A percentile compares a stretch with the other conserved stretches of the same genome.
Evolutionary conservation across 257 asterid genomes (phyloP).

Genomic region (Perilla frutescens): DNA sequence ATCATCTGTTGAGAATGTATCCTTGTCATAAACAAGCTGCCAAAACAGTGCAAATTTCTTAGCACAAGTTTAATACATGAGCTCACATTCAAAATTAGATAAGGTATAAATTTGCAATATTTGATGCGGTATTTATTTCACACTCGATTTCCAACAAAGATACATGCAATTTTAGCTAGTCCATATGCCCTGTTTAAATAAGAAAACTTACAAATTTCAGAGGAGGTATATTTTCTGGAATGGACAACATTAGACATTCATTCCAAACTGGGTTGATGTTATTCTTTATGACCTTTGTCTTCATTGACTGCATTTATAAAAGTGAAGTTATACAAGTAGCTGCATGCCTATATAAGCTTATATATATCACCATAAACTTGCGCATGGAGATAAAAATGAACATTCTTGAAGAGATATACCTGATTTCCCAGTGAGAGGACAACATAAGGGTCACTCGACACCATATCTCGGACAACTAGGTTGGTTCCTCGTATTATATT

Average conservation of each 20-base stretch:
- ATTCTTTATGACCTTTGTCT: slow-evolving; percentile 84
- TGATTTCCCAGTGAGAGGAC: slow-evolving; percentile 89
- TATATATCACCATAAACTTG: neutral
- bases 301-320: slow-evolving; percentile 67
- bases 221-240: slow-evolving; percentile 83
- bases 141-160: too few relatives aligned
- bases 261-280: slow-evolving; percentile 96
- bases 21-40: slow-evolving; percentile 89
- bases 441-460: slow-evolving; percentile 91
- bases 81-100: too few relatives aligned
- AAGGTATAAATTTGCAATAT: too few relatives aligned
- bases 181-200: neutral
- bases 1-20: slow-evolving; percentile 84
- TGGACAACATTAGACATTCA: slow-evolving; percentile 88
- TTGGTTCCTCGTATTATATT: slow-evolving; percentile 88
- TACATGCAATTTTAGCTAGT: too few relatives aligned
- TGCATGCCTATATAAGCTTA: neutral
- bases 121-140: too few relatives aligned
- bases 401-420: slow-evolving; percentile 43
- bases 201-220: slow-evolving; percentile 69
- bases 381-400: neutral
- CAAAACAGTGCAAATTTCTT: slow-evolving; percentile 25
- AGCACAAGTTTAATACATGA: neutral
- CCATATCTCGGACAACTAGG: slow-evolving; percentile 85
- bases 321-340: neutral